These are phyloP conservation scores for Pseudogymnoascus pannorum DNA, from an alignment of 2,329 filamentous ascomycete species.

Conservation along the genomic window DNA sequence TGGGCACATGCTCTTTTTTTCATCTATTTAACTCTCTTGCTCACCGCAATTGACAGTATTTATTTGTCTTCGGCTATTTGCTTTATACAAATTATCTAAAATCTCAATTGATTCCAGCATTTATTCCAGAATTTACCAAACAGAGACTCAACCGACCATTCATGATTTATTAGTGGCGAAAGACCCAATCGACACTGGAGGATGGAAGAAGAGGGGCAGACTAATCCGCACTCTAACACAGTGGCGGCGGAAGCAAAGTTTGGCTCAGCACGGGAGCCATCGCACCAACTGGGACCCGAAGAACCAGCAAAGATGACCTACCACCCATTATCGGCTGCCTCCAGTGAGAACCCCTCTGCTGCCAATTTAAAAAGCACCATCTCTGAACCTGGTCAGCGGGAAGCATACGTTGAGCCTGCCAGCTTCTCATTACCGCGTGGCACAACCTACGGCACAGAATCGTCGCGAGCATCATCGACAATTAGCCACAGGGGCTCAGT, in stretches of 20 bases:
- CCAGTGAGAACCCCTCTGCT: neutral
- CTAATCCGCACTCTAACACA: constrained; percentile 2
- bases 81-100: neutral
- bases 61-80: neutral
- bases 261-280: constrained; percentile 4
- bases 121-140: neutral
- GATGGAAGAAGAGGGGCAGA: constrained; percentile 5
- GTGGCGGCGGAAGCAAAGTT: constrained; percentile 7
- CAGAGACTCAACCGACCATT: neutral
- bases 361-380: constrained; percentile 6
- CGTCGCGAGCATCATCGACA: constrained; percentile 25
- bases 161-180: constrained; percentile 2
- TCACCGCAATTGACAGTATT: neutral
- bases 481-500: constrained; percentile 25
- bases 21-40: neutral
- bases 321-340: constrained; percentile 6
- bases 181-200: neutral
- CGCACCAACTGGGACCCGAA: neutral
- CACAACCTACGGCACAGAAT: constrained; percentile 32
- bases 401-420: neutral
- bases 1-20: constrained; percentile 4
- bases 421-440: neutral
- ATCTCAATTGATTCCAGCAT: neutral
- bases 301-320: neutral
- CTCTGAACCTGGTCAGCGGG: neutral